These are phyloP conservation scores for Piper betle DNA, from an alignment of 164 flowering plant species.

Conservation along the genomic window DNA sequence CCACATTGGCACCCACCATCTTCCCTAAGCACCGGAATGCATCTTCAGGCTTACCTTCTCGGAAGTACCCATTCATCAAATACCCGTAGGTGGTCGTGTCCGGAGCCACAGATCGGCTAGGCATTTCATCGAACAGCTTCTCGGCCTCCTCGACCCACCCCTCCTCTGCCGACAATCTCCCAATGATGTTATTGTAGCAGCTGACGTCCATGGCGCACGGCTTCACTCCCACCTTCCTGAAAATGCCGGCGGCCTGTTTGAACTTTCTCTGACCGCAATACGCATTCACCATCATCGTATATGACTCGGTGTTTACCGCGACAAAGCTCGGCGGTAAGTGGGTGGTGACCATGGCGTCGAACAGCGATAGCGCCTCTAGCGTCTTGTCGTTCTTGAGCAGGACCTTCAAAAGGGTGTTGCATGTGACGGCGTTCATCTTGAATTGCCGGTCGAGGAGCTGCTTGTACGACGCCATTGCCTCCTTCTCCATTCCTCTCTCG, in stretches of 20 bases:
- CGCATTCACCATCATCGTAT: conserved; percentile 62
- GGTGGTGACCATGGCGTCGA: conserved; percentile 51
- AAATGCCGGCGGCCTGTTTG: conserved; percentile 34
- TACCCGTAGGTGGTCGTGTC: conserved; percentile 40
- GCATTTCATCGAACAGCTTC: conserved; percentile 33
- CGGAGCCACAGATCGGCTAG: conserved; percentile 30
- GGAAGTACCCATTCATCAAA: conserved; percentile 48
- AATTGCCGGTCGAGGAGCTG: conserved; percentile 38
- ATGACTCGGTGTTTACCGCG: conserved; percentile 62
- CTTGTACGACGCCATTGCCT: conserved; percentile 63
- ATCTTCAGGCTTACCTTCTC: conserved; percentile 41
- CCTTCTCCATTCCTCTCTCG: conserved; percentile 43
- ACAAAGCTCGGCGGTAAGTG: conserved; percentile 58
- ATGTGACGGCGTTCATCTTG: conserved; percentile 57
- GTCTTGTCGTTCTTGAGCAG: conserved; percentile 47
- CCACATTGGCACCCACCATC: conserved; percentile 2
- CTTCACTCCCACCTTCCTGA: conserved; percentile 45
- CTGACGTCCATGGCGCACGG: conserved; percentile 68
- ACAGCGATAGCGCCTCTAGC: conserved; percentile 49
- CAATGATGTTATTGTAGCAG: conserved; percentile 54
- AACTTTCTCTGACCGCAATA: conserved; percentile 41
- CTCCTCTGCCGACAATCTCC: conserved; percentile 37
- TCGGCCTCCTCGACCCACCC: conserved; percentile 47
- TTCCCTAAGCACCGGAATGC: conserved; percentile 20
- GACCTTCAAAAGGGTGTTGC: conserved; percentile 60